Base-by-base conservation (phyloP, 805 yeast species). In the Monosporozyma aquatica region DNA sequence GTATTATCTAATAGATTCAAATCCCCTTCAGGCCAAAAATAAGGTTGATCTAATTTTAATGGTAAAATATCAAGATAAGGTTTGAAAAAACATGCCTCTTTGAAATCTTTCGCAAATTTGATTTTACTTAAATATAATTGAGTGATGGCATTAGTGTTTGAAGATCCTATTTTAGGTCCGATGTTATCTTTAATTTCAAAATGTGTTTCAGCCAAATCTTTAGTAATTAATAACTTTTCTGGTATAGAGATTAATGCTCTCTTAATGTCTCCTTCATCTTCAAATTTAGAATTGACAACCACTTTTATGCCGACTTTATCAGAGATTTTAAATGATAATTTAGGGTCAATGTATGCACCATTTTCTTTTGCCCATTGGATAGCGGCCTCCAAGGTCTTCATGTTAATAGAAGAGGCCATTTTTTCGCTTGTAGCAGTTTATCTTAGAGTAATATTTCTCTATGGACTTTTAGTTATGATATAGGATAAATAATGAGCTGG, bases 21-120 rank as follows among this genome's bases (percentile, higher is more conserved):
- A 34, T 81, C 84, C 2, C 62, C 64, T 0, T 68, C 55, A 25
- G 64, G 64, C 87, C 89, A 87, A 49, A 75, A 76, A 41, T 74
- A 72, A 1, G 96, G 95, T 9, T 79, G 67, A n/a, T 70, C 69
- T 17, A 76, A 68, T 5, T 66, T 62, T 5, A 59, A 27, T 2
- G 86, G 82, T 15, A 80, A 57, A 11, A 65, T 54, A 32, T 70
- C 62, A 29, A 80, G 55, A 48, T 78, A 80, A 3, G 78, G 72
- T 32, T 56, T 41, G 41, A 63, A 67, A 21, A 62, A 46, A n/a
- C n/a, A n/a, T n/a, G n/a, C n/a, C 13, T 17, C 20, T 0, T 29
- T 22, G 3, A 15, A 11, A 3, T 56, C 51, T 2, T 52, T 17
- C 38, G 61, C 67, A 44, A 68, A 72, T 46, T 63, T 72, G 42